Base-by-base conservation (phyloP, 2,329 filamentous ascomycete genomes). In the Falciphora oryzae region DNA sequence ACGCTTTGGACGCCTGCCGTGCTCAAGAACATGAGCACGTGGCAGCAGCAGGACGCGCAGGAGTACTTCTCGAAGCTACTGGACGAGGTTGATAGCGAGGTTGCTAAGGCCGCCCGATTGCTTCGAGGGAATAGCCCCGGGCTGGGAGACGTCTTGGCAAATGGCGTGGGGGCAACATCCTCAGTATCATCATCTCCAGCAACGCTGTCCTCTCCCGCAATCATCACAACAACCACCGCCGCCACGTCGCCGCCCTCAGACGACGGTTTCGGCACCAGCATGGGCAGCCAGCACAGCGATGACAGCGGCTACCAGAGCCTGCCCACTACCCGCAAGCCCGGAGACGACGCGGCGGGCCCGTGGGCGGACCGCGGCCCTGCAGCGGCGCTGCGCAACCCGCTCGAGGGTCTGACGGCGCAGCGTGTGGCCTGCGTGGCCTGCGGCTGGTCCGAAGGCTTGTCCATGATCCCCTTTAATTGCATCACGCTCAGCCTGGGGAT, bases 11-110 rank as follows among this genome's bases (percentile, higher is more conserved):
- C 93, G 8, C 91, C 92, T 0, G 79, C 84, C 0, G 86, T 89
- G 64, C 79, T 97, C 59, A 97, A 97, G 76, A 93, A 89, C 13
- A 96, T 98, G 89, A 94, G 89, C 75, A 97, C 91, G 35, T 96
- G 91, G 86, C 91, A 96, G 70, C 95, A 98, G 74, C 95, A 99
- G 76, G 95, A 99, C 77, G 95, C 95, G 6, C 95, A 98, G 73
- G 95, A 99, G 75, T 99, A 98, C 75, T 97, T 91, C 71, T 94
- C 92, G 22, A 96, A 94, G 71, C 83, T 99, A 18, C 76, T 97
- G 61, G 92, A 94, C 69, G 89, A 93, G 70, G 81, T 97, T 32
- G 92, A 97, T 71, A 89, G 89, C 71, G 92, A 96, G 72, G 81
- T 92, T 57, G 78, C 80, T 27, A 83, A 81, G 68, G 81, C 82